Conservation (phyloP, 2,329 filamentous ascomycete genomes). For the Westerdykella sp. region DNA sequence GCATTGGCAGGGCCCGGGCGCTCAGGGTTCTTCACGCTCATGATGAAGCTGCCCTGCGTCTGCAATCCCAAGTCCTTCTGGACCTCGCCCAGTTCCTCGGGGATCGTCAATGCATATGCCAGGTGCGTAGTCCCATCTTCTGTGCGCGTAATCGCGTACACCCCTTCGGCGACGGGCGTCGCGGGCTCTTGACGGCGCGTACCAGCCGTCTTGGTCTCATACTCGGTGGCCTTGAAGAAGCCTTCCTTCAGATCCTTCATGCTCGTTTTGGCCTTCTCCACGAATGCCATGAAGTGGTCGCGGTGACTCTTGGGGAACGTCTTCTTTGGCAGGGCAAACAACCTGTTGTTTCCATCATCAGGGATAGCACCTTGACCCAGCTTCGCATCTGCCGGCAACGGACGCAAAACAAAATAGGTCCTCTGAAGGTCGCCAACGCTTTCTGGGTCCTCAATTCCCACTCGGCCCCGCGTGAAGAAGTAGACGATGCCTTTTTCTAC, state of each 20-base stretch:
- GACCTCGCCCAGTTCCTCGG: conserved; percentile 60
- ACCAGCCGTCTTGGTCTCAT: conserved; percentile 70
- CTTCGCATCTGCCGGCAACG: conserved; percentile 63
- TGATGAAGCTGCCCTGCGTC: conserved; percentile 66
- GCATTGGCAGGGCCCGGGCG: conserved; percentile 59
- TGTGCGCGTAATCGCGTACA: conserved; percentile 73
- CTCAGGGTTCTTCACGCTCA: conserved; percentile 75
- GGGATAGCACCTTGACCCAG: conserved; percentile 55
- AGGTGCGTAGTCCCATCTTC: conserved; percentile 64
- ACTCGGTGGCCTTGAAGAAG: conserved; percentile 61
- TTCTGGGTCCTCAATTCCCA: conserved; percentile 64
- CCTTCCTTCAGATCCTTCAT: conserved; percentile 66
- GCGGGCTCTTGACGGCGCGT: conserved; percentile 62
- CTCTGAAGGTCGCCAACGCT: conserved; percentile 67
- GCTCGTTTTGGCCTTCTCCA: conserved; percentile 64
- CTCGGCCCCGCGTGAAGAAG: conserved; percentile 78
- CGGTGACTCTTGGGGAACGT: conserved; percentile 61
- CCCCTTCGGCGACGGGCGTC: conserved; percentile 72
- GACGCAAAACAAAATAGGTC: conserved; percentile 72
- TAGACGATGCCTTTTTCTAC: conserved; percentile 87
- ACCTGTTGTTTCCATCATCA: conserved; percentile 57
- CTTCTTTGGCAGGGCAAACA: conserved; percentile 81
- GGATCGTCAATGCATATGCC: conserved; percentile 72
- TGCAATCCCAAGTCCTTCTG: conserved; percentile 69
- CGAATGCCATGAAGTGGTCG: conserved; percentile 74